Base-by-base conservation (phyloP, 2,329 filamentous ascomycete genomes). In the Ceratocystis destructans region DNA sequence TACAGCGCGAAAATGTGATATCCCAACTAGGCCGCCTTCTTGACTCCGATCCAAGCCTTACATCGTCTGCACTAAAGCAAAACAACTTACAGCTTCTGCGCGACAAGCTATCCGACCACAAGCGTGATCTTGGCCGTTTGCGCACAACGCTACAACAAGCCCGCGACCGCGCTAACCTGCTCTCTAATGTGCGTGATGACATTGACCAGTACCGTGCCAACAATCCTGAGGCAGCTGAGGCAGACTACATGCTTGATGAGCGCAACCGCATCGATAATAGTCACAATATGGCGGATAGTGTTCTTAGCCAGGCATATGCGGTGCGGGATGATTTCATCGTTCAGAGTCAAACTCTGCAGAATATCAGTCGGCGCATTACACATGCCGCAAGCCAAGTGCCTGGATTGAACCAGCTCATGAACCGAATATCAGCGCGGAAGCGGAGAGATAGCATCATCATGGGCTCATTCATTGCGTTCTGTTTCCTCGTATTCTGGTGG, bases 181-280 rank as follows among this genome's bases (percentile, higher is more conserved):
- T 99, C 66, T 88, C 87, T 64, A 94, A 90, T 73, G 91, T 99
- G 62, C 89, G 90, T 69, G 88, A 88, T 72, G 94, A 99, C 75
- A 97, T 97, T 75, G 83, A 90, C 75, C 86, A 90, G 65, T 96
- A 96, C 78, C 89, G 88, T 65, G 84, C 87, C 62, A 85, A 84
- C 66, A 94, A 96, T 74, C 89, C 90, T 7, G 88, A 84, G 71
- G 85, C 86, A 2, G 88, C 87, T 65, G 94, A 97, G 77, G 90
- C 90, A 61, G 93, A 99, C 69, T 99, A 97, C 79, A 96, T 99
- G 92, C 82, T 99, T 33, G 88, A 89, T 71, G 94, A 99, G 81
- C 83, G 94, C 64, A 79, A 81, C 69, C 84, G 89, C 70, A 85
- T 99, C 73, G 94, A 99, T 73, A 87, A 90, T 74, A 95, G 89